A percentile compares a stretch with the other conserved stretches of the same genome.
Conservation (phyloP, 2,329 filamentous ascomycete species). For the Xylariaceae sp. region DNA sequence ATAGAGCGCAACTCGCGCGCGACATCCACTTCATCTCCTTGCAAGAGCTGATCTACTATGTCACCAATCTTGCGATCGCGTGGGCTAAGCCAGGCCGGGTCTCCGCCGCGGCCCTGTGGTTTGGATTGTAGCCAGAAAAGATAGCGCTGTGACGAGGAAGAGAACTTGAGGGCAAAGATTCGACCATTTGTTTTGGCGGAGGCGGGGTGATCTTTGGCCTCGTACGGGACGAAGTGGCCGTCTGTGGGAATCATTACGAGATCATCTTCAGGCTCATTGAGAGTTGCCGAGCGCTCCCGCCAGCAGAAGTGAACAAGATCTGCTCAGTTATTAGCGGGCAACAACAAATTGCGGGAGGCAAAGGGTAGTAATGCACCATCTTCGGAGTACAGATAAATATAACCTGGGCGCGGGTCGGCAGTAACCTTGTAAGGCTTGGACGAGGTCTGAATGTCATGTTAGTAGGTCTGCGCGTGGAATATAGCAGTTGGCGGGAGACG, state of each 20-base stretch:
- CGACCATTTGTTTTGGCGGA: conserved; percentile 76
- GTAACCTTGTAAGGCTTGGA: conserved; percentile 67
- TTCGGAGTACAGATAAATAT: conserved; percentile 88
- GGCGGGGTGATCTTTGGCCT: conserved; percentile 53
- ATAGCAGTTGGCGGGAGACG: conserved; percentile 34
- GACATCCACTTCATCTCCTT: conserved; percentile 86
- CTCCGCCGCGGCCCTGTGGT: conserved; percentile 66
- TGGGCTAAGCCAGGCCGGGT: conserved; percentile 76
- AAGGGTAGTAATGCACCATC: conserved; percentile 60
- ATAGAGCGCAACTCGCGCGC: conserved; percentile 67
- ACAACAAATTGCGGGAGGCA: not conserved
- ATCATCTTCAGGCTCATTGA: conserved; percentile 77
- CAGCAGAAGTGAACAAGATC: conserved; percentile 96
- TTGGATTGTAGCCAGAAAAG: conserved; percentile 97
- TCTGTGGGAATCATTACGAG: conserved; percentile 92
- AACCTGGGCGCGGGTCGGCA: conserved; percentile 71
- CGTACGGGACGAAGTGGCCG: conserved; percentile 81
- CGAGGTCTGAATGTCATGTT: conserved; percentile 22
- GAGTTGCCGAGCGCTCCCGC: conserved; percentile 71
- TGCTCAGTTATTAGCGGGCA: conserved; percentile 34
- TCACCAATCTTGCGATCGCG: conserved; percentile 85
- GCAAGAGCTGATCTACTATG: conserved; percentile 78
- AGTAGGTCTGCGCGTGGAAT: conserved; percentile 10
- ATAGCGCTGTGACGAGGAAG: conserved; percentile 84
- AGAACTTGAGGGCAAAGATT: conserved; percentile 91